phyloP scores from a whole-genome alignment of 192 early-diverging fungal genomes.

The Coemansia javaensis region DNA sequence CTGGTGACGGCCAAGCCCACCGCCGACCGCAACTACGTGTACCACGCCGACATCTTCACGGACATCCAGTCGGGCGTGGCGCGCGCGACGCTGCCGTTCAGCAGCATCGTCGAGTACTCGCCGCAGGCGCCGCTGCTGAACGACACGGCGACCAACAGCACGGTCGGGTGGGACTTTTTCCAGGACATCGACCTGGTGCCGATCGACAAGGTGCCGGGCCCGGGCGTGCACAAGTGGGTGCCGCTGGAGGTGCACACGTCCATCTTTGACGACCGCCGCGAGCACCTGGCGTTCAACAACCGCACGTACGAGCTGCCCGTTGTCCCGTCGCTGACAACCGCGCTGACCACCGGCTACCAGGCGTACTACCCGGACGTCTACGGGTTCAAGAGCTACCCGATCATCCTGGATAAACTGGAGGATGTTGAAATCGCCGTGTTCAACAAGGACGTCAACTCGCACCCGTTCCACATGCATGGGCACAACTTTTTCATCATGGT shows the following conservation, averaged over 20 bases:
- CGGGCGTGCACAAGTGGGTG: constrained; percentile 40
- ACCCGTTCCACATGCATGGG: constrained; percentile 85
- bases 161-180: constrained; percentile 49
- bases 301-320: constrained; percentile 59
- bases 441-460: constrained; percentile 70
- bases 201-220: constrained; percentile 31
- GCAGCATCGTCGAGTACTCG: constrained; percentile 40
- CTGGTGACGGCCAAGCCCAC: constrained; percentile 67
- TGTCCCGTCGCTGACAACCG: constrained; percentile 64
- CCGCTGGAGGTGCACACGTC: constrained; percentile 58
- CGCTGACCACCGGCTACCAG: constrained; percentile 58
- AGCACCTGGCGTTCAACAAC: constrained; percentile 77
- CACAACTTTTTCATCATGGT: constrained; percentile 74
- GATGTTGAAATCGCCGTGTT: constrained; percentile 70
- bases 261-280: constrained; percentile 63
- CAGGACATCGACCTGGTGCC: constrained; percentile 60
- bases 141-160: constrained; percentile 13
- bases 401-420: constrained; percentile 54
- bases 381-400: constrained; percentile 59
- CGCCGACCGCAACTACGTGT: constrained; percentile 57
- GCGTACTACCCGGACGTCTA: constrained; percentile 58
- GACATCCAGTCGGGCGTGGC: constrained; percentile 40
- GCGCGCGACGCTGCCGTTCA: constrained; percentile 27
- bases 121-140: constrained; percentile 15
- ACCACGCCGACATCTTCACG: constrained; percentile 66